These are phyloP conservation scores for Heterobasidion occidentale DNA, from an alignment of 1,284 basidiomycete species.

Conservation along the genomic window DNA sequence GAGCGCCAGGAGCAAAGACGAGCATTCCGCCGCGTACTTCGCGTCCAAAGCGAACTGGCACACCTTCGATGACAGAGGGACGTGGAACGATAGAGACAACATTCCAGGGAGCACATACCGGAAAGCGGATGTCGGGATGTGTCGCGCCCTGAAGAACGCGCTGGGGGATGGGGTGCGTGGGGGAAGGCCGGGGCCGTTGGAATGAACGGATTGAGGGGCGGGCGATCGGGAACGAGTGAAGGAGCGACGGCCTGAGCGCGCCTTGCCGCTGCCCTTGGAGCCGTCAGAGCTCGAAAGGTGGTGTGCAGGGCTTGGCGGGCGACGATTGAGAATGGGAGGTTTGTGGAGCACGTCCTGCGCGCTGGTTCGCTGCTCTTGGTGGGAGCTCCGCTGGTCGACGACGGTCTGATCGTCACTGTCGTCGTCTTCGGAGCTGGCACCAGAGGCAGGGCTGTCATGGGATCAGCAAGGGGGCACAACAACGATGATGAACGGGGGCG, in stretches of 20 bases:
- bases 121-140: constrained; percentile 11
- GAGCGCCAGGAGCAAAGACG: constrained; percentile 46
- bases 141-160: constrained; percentile 17
- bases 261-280: constrained; percentile 16
- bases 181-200: constrained; percentile 20
- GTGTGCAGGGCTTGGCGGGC: constrained; percentile 5
- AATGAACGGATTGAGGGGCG: constrained; percentile 23
- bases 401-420: constrained; percentile 22
- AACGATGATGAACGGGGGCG: neutral
- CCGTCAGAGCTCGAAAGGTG: constrained; percentile 14
- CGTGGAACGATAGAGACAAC: constrained; percentile 30
- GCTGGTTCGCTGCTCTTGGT: constrained; percentile 4
- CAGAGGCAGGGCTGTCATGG: constrained; percentile 36
- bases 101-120: constrained; percentile 34
- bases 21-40: constrained; percentile 47
- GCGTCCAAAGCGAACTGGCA: constrained; percentile 46
- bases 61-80: constrained; percentile 30
- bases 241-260: constrained; percentile 14
- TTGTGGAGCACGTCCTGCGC: constrained; percentile 1
- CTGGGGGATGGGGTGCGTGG: constrained; percentile 21
- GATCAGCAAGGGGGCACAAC: constrained; percentile 1
- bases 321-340: neutral
- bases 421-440: constrained; percentile 38
- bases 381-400: constrained; percentile 2
- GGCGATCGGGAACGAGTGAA: constrained; percentile 60